These are phyloP conservation scores for Bremia lactucae DNA, from an alignment of 352 stramenopile genomes.

Conservation along the genomic window DNA sequence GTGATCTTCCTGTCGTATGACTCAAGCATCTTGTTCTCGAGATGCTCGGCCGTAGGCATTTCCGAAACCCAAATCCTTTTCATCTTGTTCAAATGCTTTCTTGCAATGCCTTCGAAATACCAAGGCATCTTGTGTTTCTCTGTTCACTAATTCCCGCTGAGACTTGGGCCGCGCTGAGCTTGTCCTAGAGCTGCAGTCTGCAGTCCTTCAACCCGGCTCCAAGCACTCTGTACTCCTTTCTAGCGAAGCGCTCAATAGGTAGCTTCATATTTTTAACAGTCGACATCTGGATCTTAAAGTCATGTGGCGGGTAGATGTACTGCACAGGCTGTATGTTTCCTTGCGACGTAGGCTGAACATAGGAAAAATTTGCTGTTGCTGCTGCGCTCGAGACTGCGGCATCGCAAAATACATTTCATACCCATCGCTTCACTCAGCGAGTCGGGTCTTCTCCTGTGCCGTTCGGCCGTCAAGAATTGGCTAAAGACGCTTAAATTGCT, in stretches of 20 bases:
- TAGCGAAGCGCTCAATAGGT: too few species aligned
- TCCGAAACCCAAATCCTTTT: neutral
- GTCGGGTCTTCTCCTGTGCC: too few species aligned
- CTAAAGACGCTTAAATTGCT: too few species aligned
- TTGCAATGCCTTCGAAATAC: neutral
- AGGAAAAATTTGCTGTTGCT: too few species aligned
- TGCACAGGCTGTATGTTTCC: too few species aligned
- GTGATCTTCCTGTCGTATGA: constrained; percentile 2
- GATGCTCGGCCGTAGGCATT: neutral
- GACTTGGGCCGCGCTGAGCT: too few species aligned
- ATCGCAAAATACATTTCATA: too few species aligned
- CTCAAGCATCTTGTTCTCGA: constrained; percentile 1
- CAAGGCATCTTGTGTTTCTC: neutral
- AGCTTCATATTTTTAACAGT: neutral
- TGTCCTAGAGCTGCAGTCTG: neutral
- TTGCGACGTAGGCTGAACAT: too few species aligned
- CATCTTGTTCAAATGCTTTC: constrained; percentile 1
- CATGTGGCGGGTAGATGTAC: neutral
- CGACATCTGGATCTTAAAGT: neutral
- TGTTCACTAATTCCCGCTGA: neutral
- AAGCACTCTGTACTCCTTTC: neutral
- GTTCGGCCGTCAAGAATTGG: too few species aligned
- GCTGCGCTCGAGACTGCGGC: too few species aligned
- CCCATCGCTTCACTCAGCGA: too few species aligned
- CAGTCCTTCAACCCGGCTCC: neutral